A percentile compares a stretch with the other conserved stretches of the same genome.
These are phyloP conservation scores for Rhododendron kiyosumense DNA, from an alignment of 148 eudicot genomes.

Conservation along the genomic window DNA sequence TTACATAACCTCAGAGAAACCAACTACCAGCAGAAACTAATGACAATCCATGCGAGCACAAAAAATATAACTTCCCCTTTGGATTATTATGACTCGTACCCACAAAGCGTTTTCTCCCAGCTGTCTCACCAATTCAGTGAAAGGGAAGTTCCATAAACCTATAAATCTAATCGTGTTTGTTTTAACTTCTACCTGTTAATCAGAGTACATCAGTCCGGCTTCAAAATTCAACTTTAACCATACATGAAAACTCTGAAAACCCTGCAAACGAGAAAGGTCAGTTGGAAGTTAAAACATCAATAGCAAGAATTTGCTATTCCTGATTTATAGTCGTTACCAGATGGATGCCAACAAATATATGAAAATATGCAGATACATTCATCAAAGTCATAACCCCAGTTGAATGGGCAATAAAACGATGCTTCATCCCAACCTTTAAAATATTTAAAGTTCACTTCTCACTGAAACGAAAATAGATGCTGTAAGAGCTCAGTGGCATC, in stretches of 20 bases:
- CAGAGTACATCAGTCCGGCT: neutral
- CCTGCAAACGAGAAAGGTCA: conserved; percentile 19
- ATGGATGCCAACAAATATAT: neutral
- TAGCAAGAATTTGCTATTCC: neutral
- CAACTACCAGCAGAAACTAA: neutral
- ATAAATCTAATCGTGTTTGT: neutral
- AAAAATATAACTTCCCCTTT: neutral
- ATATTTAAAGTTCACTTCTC: neutral
- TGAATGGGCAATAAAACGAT: neutral
- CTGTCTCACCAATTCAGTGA: neutral
- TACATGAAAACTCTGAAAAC: conserved; percentile 24
- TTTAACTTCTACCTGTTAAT: neutral
- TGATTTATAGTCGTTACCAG: neutral
- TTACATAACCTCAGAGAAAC: neutral
- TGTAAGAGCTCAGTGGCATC: neutral
- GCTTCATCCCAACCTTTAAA: neutral
- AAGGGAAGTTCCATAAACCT: neutral
- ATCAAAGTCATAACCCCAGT: neutral
- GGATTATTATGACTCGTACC: neutral
- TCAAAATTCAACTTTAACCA: conserved; percentile 13
- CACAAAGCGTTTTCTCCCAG: neutral
- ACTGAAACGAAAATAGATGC: neutral
- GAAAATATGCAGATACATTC: neutral
- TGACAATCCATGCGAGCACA: neutral
- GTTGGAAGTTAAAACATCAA: conserved; percentile 6